A percentile compares a stretch with the other conserved stretches of the same genome.
phyloP scores from a whole-genome alignment of 805 yeast species.

The Torulaspora quercuum region DNA sequence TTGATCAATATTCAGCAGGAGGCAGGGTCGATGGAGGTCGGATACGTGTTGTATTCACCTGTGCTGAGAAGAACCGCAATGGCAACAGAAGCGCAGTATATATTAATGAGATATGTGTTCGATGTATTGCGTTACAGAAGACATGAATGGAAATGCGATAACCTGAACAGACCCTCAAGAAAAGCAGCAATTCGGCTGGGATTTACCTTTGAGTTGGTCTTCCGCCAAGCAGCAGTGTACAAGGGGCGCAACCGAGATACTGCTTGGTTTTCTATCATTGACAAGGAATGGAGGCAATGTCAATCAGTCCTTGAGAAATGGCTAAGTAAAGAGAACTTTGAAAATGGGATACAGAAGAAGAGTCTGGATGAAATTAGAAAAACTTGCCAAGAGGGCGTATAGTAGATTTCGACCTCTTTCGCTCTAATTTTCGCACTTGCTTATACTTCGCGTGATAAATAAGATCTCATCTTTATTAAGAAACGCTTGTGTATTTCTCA shows the following conservation, averaged over 20 bases:
- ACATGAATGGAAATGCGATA: conserved; percentile 38
- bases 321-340: conserved; percentile 30
- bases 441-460: too few relatives aligned
- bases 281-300: conserved; percentile 32
- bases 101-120: conserved; percentile 32
- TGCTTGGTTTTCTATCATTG: conserved; percentile 34
- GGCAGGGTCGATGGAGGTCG: conserved; percentile 33
- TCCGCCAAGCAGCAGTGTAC: conserved; percentile 30
- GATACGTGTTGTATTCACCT: conserved; percentile 28
- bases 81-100: conserved; percentile 36
- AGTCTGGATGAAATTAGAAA: conserved; percentile 8
- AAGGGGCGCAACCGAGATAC: conserved; percentile 35
- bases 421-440: too few relatives aligned
- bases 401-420: too few relatives aligned
- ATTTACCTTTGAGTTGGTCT: conserved; percentile 34
- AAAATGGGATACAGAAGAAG: conserved; percentile 11
- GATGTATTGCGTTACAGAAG: conserved; percentile 33
- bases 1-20: conserved; percentile 29
- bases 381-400: not conserved
- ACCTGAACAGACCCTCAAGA: conserved; percentile 31
- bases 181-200: conserved; percentile 36
- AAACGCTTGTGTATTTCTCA: too few relatives aligned
- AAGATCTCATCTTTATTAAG: too few relatives aligned
- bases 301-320: conserved; percentile 27
- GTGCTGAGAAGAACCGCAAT: conserved; percentile 23